Conservation (phyloP, 331 rosid genomes). For the Telfairia occidentalis region DNA sequence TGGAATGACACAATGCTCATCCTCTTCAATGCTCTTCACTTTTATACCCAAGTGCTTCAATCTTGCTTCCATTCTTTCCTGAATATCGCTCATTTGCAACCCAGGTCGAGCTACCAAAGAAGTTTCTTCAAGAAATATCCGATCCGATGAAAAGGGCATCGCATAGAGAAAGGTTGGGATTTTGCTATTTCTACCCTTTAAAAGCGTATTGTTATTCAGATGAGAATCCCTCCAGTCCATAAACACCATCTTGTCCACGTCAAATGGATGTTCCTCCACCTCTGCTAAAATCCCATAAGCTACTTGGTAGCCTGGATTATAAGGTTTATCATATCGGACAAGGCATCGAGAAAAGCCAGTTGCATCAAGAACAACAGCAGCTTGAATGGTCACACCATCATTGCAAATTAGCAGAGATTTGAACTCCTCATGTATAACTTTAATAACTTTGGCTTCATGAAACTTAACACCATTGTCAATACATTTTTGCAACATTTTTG, state of each 20-base stretch:
- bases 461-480: conserved; percentile 79
- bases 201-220: conserved; percentile 31
- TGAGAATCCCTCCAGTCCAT: conserved; percentile 99
- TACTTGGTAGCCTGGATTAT: conserved; percentile 63
- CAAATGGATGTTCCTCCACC: conserved; percentile 88
- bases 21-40: conserved; percentile 92
- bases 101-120: conserved; percentile 96
- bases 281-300: conserved; percentile 88
- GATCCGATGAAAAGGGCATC: conserved; percentile 79
- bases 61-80: conserved; percentile 88
- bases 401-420: conserved; percentile 68
- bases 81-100: conserved; percentile 66
- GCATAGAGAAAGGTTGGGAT: conserved; percentile 92
- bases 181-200: conserved; percentile 62
- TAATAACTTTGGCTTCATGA: conserved; percentile 77
- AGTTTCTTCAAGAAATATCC: conserved; percentile 91
- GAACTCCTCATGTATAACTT: conserved; percentile 76
- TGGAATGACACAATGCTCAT: conserved; percentile 89
- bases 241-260: conserved; percentile 86
- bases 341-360: conserved; percentile 92
- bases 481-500: conserved; percentile 88
- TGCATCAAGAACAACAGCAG: conserved; percentile 90
- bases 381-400: conserved; percentile 84
- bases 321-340: conserved; percentile 74
- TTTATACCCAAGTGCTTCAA: conserved; percentile 72